phyloP scores from a whole-genome alignment of 2,329 filamentous ascomycete species.

The Fusarium albosuccineum region DNA sequence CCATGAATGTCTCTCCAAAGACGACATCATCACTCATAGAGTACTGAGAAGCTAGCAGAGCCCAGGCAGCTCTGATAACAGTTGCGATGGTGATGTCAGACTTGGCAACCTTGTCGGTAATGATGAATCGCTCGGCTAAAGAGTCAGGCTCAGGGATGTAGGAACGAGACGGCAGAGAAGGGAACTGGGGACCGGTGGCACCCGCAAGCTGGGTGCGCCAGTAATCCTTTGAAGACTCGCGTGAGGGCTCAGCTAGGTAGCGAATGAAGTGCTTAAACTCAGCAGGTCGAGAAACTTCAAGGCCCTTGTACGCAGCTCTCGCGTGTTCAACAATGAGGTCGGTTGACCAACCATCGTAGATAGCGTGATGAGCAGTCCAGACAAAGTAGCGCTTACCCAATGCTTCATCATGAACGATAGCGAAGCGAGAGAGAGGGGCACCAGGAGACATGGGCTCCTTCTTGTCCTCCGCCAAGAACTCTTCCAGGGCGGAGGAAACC shows the following conservation, averaged over 20 bases:
- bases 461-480: constrained; percentile 56
- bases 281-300: constrained; percentile 36
- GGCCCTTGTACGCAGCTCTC: constrained; percentile 36
- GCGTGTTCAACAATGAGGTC: constrained; percentile 44
- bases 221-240: constrained; percentile 39
- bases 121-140: constrained; percentile 36
- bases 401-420: constrained; percentile 47
- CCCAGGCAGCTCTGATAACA: constrained; percentile 47
- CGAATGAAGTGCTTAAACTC: constrained; percentile 47
- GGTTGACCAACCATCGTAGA: constrained; percentile 51
- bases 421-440: constrained; percentile 58
- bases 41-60: constrained; percentile 44
- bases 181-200: constrained; percentile 43
- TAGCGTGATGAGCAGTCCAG: constrained; percentile 50
- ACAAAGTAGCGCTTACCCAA: constrained; percentile 49
- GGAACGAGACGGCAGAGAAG: constrained; percentile 41
- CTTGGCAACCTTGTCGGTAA: constrained; percentile 32
- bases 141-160: constrained; percentile 41
- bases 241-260: constrained; percentile 34
- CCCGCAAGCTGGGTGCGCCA: constrained; percentile 43
- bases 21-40: constrained; percentile 47
- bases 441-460: constrained; percentile 57
- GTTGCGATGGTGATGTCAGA: constrained; percentile 44
- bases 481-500: constrained; percentile 49
- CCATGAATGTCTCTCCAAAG: constrained; percentile 49